A percentile compares a stretch with the other conserved stretches of the same genome.
Conservation (phyloP, 768 basidiomycete species). For the Podaxis sp. region DNA sequence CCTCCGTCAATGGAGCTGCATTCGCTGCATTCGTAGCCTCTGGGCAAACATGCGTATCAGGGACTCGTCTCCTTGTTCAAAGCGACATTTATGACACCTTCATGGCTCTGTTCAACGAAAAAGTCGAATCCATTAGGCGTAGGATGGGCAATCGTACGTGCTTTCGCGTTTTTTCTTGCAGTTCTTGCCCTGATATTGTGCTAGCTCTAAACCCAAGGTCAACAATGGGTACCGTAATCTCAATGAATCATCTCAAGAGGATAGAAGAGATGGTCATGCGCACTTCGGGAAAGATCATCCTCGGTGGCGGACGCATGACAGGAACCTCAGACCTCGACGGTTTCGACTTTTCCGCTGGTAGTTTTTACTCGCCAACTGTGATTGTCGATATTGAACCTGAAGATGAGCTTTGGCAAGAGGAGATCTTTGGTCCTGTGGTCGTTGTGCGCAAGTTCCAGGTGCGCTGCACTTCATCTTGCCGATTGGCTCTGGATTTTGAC, state of each 20-base stretch:
- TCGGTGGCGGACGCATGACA: constrained; percentile 64
- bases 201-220: constrained; percentile 65
- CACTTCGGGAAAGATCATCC: constrained; percentile 43
- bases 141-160: constrained; percentile 76
- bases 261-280: constrained; percentile 54
- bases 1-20: constrained; percentile 79
- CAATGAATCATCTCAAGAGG: constrained; percentile 54
- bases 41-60: constrained; percentile 90
- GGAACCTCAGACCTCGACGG: constrained; percentile 63
- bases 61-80: constrained; percentile 78
- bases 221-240: constrained; percentile 82
- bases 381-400: constrained; percentile 50
- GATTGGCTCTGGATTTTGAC: not conserved
- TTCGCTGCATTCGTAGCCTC: constrained; percentile 85
- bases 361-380: constrained; percentile 80
- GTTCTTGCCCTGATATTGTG: not conserved
- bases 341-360: constrained; percentile 66
- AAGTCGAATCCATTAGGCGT: constrained; percentile 54
- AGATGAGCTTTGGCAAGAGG: constrained; percentile 76
- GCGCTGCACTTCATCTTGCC: not conserved
- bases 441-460: constrained; percentile 45
- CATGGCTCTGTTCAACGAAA: constrained; percentile 55
- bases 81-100: constrained; percentile 66
- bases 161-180: not conserved
- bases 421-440: constrained; percentile 85